phyloP scores from a whole-genome alignment of 202 grass and related monocot species.

The Bolboschoenoplectus hybrid region DNA sequence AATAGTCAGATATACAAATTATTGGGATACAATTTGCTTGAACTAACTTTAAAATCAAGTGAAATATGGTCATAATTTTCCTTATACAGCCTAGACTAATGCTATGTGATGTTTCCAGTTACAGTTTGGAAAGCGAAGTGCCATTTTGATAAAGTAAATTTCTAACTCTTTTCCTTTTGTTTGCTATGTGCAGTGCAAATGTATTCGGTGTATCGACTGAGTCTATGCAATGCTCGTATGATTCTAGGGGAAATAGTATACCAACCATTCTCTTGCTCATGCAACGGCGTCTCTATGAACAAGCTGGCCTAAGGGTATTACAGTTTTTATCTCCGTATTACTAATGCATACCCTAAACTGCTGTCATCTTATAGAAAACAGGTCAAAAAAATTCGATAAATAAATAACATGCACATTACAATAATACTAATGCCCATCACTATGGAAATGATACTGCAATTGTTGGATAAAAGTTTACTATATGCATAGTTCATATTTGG shows the following conservation, averaged over 20 bases:
- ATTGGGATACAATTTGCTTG: background rate
- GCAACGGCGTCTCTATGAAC: constrained; percentile 83
- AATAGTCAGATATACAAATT: background rate
- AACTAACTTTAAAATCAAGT: background rate
- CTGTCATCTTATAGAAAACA: background rate
- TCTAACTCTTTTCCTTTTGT: constrained; percentile 8
- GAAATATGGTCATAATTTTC: background rate
- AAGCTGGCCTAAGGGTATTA: constrained; percentile 76
- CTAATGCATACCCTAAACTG: constrained; percentile 3
- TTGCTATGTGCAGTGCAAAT: constrained; percentile 63
- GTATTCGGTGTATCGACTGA: constrained; percentile 95
- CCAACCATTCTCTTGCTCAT: constrained; percentile 92
- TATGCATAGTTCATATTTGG: background rate
- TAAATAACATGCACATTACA: background rate
- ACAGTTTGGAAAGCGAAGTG: background rate
- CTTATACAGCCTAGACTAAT: background rate
- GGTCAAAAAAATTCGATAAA: background rate
- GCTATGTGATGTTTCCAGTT: background rate
- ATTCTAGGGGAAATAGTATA: constrained; percentile 89
- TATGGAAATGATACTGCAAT: constrained; percentile 12
- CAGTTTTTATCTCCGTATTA: background rate
- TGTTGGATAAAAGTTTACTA: background rate
- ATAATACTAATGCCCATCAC: background rate
- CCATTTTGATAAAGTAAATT: constrained; percentile 2
- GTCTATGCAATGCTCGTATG: constrained; percentile 91